Percentiles rank a stretch among this genome's conserved stretches.
phyloP scores from a whole-genome alignment of 495 filamentous ascomycete species.

The Aspergillus haitiensis region DNA sequence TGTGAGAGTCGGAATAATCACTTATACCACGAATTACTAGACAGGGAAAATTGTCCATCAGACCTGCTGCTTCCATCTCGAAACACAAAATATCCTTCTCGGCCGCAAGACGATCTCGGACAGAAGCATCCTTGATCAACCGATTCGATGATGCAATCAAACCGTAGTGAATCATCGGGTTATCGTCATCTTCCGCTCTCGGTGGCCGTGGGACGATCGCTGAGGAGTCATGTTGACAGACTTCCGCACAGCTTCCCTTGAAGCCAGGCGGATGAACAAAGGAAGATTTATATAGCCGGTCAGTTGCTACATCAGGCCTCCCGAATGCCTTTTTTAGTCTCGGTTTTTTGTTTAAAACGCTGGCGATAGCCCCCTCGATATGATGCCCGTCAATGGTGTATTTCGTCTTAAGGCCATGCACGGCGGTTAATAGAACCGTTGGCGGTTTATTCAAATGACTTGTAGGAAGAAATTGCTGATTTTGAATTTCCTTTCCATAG shows the following conservation, averaged over 20 bases:
- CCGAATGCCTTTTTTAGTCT: background rate
- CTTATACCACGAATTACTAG: conserved; percentile 27
- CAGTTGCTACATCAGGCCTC: background rate
- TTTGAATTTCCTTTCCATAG: background rate
- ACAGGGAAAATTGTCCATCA: conserved; percentile 31
- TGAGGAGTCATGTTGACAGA: no score
- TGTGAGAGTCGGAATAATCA: no score
- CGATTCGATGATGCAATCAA: background rate
- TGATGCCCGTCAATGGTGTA: background rate
- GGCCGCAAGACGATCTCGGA: background rate
- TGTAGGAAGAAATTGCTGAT: background rate
- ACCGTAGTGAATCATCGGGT: background rate
- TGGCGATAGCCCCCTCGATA: background rate
- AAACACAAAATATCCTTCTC: background rate
- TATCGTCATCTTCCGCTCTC: no score
- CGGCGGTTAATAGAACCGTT: background rate
- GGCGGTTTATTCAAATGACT: conserved; percentile 1
- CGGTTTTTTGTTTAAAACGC: background rate
- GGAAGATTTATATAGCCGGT: background rate
- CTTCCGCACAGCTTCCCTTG: background rate
- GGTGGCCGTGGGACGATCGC: no score
- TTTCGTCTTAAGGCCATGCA: no score
- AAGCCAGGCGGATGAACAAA: background rate
- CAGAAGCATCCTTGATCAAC: background rate
- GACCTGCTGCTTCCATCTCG: conserved; percentile 19